Evolutionary conservation across 805 yeast species (phyloP).

Genomic region (Teunomyces panamensis): DNA sequence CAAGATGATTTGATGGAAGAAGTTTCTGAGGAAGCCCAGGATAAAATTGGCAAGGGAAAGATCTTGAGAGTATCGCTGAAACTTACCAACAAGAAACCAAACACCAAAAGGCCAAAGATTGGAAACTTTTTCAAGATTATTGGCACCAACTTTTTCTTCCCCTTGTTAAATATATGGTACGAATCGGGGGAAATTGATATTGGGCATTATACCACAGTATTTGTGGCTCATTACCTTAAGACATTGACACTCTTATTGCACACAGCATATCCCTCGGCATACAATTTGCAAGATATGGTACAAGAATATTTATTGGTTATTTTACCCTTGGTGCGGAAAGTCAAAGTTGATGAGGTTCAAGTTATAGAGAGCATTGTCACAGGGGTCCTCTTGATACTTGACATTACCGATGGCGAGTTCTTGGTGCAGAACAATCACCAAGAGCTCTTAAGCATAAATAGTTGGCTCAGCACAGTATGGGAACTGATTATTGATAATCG

Average conservation of each 20-base stretch:
- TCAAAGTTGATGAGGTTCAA: slow-evolving; percentile 27
- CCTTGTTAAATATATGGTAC: slow-evolving; percentile 53
- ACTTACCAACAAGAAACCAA: slow-evolving; percentile 13
- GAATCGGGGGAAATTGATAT: slow-evolving; percentile 42
- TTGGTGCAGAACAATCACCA: slow-evolving; percentile 20
- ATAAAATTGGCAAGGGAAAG: slow-evolving; percentile 36
- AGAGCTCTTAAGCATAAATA: slow-evolving; percentile 20
- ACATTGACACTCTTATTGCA: slow-evolving; percentile 57
- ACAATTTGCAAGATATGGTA: slow-evolving; percentile 54
- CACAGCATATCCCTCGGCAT: slow-evolving; percentile 54
- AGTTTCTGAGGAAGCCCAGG: slow-evolving; percentile 28
- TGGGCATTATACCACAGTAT: slow-evolving; percentile 53
- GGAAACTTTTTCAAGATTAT: slow-evolving; percentile 38
- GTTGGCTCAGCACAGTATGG: slow-evolving; percentile 30
- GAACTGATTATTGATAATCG: slow-evolving; percentile 35
- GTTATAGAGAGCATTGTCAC: slow-evolving; percentile 38
- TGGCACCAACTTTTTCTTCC: slow-evolving; percentile 47
- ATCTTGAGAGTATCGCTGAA: slow-evolving; percentile 42
- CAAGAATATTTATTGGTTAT: slow-evolving; percentile 46
- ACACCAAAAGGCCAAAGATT: slow-evolving; percentile 16
- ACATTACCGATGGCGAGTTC: slow-evolving; percentile 28
- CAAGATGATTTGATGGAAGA: slow-evolving; percentile 35
- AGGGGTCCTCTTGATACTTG: slow-evolving; percentile 33
- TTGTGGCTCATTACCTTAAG: slow-evolving; percentile 57
- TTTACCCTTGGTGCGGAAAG: slow-evolving; percentile 17